phyloP scores from a whole-genome alignment of 2,329 filamentous ascomycete genomes.

The Leptographium procerum region DNA sequence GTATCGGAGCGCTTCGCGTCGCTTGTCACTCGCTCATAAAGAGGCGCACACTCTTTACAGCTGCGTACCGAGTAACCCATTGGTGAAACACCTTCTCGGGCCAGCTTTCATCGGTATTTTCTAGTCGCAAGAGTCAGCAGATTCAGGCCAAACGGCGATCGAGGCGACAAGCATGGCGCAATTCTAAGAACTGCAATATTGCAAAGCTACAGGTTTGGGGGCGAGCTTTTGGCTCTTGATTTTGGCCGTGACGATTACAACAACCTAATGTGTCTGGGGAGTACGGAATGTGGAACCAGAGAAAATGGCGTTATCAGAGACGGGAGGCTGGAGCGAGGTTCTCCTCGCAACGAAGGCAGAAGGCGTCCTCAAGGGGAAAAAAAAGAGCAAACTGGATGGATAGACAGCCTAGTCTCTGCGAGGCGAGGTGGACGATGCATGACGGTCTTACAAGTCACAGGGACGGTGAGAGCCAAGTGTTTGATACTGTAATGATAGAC shows the following conservation, averaged over 20 bases:
- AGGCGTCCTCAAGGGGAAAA: neutral
- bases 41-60: neutral
- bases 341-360: neutral
- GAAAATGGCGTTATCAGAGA: conserved; percentile 1
- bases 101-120: too few relatives aligned
- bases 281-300: neutral
- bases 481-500: conserved; percentile 2
- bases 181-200: too few relatives aligned
- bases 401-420: neutral
- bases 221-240: neutral
- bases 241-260: neutral
- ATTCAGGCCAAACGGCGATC: neutral
- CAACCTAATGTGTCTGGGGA: neutral
- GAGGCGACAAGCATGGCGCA: neutral
- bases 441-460: neutral
- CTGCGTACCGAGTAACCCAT: neutral
- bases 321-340: neutral
- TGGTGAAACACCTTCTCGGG: neutral
- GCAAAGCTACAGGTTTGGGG: neutral
- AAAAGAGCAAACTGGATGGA: neutral
- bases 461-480: neutral
- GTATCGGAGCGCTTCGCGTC: conserved; percentile 22
- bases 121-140: neutral
- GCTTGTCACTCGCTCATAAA: conserved; percentile 7
- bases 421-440: neutral